phyloP scores from a whole-genome alignment of 2,329 filamentous ascomycete species.

The Clarireedia hainanense region DNA sequence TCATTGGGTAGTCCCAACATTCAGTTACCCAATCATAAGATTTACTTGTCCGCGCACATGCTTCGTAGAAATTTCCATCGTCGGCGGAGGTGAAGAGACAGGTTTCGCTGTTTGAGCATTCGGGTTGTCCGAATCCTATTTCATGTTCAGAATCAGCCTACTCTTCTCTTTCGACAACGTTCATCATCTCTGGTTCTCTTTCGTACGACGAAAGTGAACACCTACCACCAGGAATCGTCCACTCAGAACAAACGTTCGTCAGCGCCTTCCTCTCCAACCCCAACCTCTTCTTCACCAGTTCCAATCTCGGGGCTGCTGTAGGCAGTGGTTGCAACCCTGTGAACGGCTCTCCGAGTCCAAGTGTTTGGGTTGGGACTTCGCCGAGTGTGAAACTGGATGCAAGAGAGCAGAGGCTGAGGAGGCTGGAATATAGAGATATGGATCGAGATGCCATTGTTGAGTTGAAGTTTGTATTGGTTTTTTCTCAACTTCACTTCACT shows the following conservation, averaged over 20 bases:
- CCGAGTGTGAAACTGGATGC: neutral
- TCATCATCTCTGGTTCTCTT: too few relatives aligned
- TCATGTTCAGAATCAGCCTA: too few relatives aligned
- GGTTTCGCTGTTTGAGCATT: conserved; percentile 15
- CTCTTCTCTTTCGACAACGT: neutral
- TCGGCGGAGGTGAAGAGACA: conserved; percentile 18
- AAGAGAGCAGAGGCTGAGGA: too few relatives aligned
- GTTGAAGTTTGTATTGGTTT: too few relatives aligned
- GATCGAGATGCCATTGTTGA: too few relatives aligned
- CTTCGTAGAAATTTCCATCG: conserved; percentile 16
- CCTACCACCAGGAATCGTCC: conserved; percentile 19
- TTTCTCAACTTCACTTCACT: too few relatives aligned
- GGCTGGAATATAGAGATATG: too few relatives aligned
- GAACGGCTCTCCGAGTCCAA: conserved; percentile 11
- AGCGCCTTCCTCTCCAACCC: conserved; percentile 10
- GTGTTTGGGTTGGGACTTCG: conserved; percentile 15
- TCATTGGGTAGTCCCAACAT: conserved; percentile 16
- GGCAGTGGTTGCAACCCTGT: conserved; percentile 3
- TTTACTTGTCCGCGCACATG: conserved; percentile 16
- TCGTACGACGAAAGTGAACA: neutral
- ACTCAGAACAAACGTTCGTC: conserved; percentile 20
- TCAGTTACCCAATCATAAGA: conserved; percentile 20
- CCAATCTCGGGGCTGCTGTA: conserved; percentile 16
- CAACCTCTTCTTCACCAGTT: conserved; percentile 19
- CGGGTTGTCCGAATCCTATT: conserved; percentile 15